Base-by-base conservation (phyloP, 1,139 yeast species). In the Keqinozyma sinolaborantium region DNA sequence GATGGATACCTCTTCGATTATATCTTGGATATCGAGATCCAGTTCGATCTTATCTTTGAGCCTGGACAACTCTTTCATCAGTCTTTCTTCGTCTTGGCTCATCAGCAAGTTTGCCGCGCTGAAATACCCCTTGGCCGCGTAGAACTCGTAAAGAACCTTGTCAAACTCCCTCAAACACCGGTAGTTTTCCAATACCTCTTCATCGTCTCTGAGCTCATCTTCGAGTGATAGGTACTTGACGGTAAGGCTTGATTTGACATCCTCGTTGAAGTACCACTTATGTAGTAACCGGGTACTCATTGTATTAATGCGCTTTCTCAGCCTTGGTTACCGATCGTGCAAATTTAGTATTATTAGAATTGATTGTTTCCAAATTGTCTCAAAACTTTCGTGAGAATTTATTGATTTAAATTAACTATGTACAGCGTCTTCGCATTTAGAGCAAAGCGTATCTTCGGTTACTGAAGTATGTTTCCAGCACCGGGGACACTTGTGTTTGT, bases 381-480 rank as follows among this genome's bases (percentile, higher is more conserved):
- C n/a, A n/a, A n/a, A n/a, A n/a, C n/a, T n/a, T n/a, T n/a, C n/a
- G n/a, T n/a, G n/a, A n/a, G n/a, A n/a, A n/a, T n/a, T n/a, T n/a
- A n/a, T n/a, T n/a, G n/a, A n/a, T n/a, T n/a, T n/a, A n/a, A n/a
- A n/a, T n/a, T n/a, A 14, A 23, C 12, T 27, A 16, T 34, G 27
- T 12, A 47, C 45, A 13, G 61, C 70, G 0, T 41, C 32, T 7
- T 72, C 76, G 59, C 97, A 90, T 44, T 94, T 74, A 0, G 38
- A 36, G 53, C 98, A 92, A 20, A 90, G 63, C 2, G 52, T 51
- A 11, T 76, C 78, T 28, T 70, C 78, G 1, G 42, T 48, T 0
- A 53, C 54, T 0, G 95, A 67, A 11, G 75, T 74, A 49, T 61
- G 79, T 49, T 86, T 86, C 98, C 98, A 92, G 56, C 98, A 92